Percentiles rank a stretch among this genome's conserved stretches.
These are phyloP conservation scores for Stellera chamaejasme DNA, from an alignment of 345 rosid species.

Conservation along the genomic window DNA sequence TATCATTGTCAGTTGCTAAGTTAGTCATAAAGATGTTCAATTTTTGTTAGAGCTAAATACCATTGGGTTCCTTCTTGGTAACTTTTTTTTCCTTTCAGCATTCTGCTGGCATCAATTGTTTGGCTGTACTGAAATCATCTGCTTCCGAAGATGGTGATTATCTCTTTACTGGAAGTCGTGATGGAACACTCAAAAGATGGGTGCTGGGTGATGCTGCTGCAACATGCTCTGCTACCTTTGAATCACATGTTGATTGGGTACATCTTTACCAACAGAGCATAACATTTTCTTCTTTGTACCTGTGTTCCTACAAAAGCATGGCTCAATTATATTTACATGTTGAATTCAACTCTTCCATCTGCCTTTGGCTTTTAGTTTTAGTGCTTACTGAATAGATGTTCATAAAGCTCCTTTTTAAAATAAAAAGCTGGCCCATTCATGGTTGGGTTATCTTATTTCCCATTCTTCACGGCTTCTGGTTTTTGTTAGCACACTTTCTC, in stretches of 20 bases:
- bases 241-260: conserved; percentile 99
- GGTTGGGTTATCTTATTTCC: no score
- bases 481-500: neutral
- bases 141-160: conserved; percentile 39
- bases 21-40: no score
- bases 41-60: neutral
- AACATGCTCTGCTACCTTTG: conserved; percentile 88
- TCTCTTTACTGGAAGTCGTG: conserved; percentile 98
- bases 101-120: conserved; percentile 91
- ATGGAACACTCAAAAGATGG: conserved; percentile 98
- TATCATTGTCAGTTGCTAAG: no score
- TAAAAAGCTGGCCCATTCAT: no score
- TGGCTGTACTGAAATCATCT: conserved; percentile 59
- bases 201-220: conserved; percentile 55
- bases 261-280: conserved; percentile 4
- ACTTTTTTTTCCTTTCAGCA: conserved; percentile 53
- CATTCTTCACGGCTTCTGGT: no score
- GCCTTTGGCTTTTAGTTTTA: no score
- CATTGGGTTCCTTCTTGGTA: conserved; percentile 17
- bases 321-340: no score
- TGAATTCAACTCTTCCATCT: no score
- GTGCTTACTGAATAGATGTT: no score
- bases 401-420: no score
- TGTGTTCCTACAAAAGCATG: no score
- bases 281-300: no score